A percentile compares a stretch with the other conserved stretches of the same genome.
These are phyloP conservation scores for Boletus reticulatus DNA, from an alignment of 768 basidiomycete genomes.

Conservation along the genomic window DNA sequence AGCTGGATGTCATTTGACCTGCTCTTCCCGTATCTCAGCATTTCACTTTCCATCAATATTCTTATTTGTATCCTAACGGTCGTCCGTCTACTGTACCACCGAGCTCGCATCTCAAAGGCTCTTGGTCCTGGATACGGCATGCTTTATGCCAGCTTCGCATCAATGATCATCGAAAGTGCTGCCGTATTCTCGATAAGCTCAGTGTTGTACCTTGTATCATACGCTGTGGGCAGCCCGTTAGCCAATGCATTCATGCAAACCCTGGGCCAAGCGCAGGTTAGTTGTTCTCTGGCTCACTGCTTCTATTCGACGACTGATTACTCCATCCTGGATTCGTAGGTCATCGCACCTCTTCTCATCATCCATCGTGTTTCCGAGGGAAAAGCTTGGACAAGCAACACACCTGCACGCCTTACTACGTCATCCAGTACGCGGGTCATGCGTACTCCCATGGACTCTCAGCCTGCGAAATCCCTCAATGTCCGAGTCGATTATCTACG, in stretches of 20 bases:
- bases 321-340: conserved; percentile 22
- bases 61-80: conserved; percentile 31
- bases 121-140: conserved; percentile 27
- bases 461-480: not conserved
- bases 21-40: conserved; percentile 32
- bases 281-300: not conserved
- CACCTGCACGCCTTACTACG: conserved; percentile 7
- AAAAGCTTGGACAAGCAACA: conserved; percentile 37
- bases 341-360: conserved; percentile 47
- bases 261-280: conserved; percentile 31
- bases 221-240: conserved; percentile 19
- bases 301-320: not conserved
- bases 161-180: conserved; percentile 35
- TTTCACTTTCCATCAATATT: conserved; percentile 35
- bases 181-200: conserved; percentile 33
- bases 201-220: conserved; percentile 31
- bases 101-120: conserved; percentile 20
- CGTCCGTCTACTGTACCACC: conserved; percentile 30
- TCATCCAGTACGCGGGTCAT: conserved; percentile 2
- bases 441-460: not conserved
- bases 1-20: conserved; percentile 33
- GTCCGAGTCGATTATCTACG: conserved; percentile 12
- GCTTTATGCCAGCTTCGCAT: conserved; percentile 30
- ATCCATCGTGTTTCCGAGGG: conserved; percentile 48
- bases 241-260: conserved; percentile 30